phyloP scores from a whole-genome alignment of 768 basidiomycete genomes.

The Gloeopeniophorella convolvens region DNA sequence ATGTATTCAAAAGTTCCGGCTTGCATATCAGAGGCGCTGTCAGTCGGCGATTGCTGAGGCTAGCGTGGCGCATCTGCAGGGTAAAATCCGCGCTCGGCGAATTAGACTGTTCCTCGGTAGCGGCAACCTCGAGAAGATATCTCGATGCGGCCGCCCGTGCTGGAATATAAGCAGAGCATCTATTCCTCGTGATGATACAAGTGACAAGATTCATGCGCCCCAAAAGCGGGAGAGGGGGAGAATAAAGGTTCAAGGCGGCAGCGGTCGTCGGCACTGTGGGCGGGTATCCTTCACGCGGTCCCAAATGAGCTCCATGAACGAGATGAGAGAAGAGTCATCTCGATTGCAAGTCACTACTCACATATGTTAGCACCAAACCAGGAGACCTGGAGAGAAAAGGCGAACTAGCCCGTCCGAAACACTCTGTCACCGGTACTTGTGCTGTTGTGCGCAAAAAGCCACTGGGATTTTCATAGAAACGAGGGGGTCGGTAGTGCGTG shows the following conservation, averaged over 20 bases:
- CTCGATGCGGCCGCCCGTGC: no score
- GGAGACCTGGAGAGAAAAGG: background rate
- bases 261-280: constrained; percentile 79
- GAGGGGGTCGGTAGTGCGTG: no score
- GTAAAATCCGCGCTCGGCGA: no score
- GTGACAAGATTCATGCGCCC: background rate
- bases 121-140: no score
- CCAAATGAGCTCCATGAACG: no score
- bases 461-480: background rate
- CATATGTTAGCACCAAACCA: constrained; percentile 15
- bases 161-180: background rate
- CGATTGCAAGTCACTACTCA: constrained; percentile 65
- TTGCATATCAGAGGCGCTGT: no score
- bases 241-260: constrained; percentile 58
- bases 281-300: constrained; percentile 88
- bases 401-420: constrained; percentile 62
- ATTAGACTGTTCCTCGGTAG: no score
- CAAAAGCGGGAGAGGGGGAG: background rate
- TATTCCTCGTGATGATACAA: constrained; percentile 12
- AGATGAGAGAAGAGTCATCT: constrained; percentile 37
- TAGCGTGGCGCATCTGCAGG: no score
- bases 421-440: no score
- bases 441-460: constrained; percentile 36
- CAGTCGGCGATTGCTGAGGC: no score
- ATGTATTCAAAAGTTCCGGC: no score